Percentiles rank a stretch among this genome's conserved stretches.
Evolutionary conservation across 495 filamentous ascomycete genomes (phyloP).

Genomic region (Aspergillus sclerotiicarbonarius): DNA sequence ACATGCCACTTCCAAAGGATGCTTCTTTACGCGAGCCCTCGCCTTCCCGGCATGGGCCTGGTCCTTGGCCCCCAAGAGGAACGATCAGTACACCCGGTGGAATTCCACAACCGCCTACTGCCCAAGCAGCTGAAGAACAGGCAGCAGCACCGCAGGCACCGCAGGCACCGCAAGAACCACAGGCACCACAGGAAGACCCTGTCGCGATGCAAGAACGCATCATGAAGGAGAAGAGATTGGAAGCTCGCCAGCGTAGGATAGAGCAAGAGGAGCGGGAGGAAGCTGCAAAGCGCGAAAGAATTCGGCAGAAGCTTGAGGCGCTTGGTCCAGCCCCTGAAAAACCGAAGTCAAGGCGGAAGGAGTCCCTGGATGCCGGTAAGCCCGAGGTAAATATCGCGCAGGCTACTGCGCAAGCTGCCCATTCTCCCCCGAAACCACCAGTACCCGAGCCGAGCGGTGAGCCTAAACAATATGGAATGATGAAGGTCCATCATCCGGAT

Average conservation of each 20-base stretch:
- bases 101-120: conserved; percentile 19
- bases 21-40: conserved; percentile 20
- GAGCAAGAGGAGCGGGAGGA: conserved; percentile 83
- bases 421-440: conserved; percentile 53
- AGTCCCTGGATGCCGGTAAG: conserved; percentile 30
- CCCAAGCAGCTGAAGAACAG: conserved; percentile 25
- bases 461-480: conserved; percentile 58
- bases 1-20: conserved; percentile 24
- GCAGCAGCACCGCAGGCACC: conserved; percentile 30
- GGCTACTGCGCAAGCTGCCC: conserved; percentile 22
- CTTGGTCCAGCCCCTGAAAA: conserved; percentile 65
- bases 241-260: conserved; percentile 71
- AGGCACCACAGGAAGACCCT: conserved; percentile 52
- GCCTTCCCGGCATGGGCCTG: conserved; percentile 26
- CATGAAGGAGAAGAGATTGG: conserved; percentile 78
- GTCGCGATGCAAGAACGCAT: conserved; percentile 72
- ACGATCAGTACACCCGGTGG: conserved; percentile 41
- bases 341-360: conserved; percentile 48
- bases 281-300: conserved; percentile 74
- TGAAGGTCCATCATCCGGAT: conserved; percentile 56
- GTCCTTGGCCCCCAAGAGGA: conserved; percentile 45
- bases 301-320: conserved; percentile 76
- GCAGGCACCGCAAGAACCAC: conserved; percentile 44
- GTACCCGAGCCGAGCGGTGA: conserved; percentile 51
- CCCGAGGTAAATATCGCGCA: conserved; percentile 23